A percentile compares a stretch with the other conserved stretches of the same genome.
These are phyloP conservation scores for Rhizophora mangle DNA, from an alignment of 345 rosid genomes.

Conservation along the genomic window DNA sequence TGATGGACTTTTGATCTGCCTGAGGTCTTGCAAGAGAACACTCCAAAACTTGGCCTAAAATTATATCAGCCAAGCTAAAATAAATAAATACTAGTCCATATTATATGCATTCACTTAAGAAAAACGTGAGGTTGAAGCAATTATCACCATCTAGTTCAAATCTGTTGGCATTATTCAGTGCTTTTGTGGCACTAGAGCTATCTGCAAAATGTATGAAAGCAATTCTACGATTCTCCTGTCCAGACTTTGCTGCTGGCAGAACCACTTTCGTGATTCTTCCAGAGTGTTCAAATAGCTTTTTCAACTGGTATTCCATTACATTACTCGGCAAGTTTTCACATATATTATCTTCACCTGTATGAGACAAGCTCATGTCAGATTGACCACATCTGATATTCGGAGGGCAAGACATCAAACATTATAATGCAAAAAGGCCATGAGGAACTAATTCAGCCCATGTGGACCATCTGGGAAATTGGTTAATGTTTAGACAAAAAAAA, in stretches of 20 bases:
- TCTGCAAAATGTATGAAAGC: constrained; percentile 94
- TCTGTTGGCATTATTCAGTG: constrained; percentile 76
- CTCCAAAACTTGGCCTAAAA: constrained; percentile 77
- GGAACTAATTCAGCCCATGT: not conserved
- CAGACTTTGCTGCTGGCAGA: constrained; percentile 81
- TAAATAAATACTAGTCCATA: not conserved
- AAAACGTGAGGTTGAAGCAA: constrained; percentile 4
- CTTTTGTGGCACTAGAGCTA: constrained; percentile 86
- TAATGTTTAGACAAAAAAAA: too few species aligned
- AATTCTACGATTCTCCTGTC: constrained; percentile 79
- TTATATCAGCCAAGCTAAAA: constrained; percentile 12
- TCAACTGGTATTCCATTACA: constrained; percentile 67
- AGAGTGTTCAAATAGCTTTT: constrained; percentile 69
- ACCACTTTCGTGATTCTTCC: constrained; percentile 81
- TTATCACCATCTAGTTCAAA: constrained; percentile 80
- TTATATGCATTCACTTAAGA: constrained; percentile 1
- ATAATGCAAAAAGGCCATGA: not conserved
- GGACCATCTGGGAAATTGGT: too few species aligned
- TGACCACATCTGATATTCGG: constrained; percentile 14
- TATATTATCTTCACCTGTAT: constrained; percentile 83
- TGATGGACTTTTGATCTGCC: constrained; percentile 64
- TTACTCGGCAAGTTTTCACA: constrained; percentile 86
- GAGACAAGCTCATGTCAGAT: constrained; percentile 16
- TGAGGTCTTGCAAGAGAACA: constrained; percentile 96
- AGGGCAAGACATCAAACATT: constrained; percentile 2